Percentiles rank a stretch among this genome's conserved stretches.
Conservation (phyloP, 1,284 basidiomycete species). For the Ustilago sp. region DNA sequence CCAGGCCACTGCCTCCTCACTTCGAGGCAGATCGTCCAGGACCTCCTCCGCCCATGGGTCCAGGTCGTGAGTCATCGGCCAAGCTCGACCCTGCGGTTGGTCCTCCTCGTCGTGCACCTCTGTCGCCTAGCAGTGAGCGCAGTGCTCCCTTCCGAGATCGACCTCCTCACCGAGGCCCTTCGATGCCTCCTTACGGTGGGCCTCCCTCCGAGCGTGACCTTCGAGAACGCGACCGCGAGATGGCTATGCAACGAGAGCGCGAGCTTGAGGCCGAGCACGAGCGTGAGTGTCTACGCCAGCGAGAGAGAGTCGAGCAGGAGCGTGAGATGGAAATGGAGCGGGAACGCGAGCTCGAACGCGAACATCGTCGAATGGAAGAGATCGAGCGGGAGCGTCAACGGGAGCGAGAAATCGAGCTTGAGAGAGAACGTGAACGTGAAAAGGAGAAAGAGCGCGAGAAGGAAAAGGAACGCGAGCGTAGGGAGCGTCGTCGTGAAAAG, state of each 20-base stretch:
- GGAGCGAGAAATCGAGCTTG: conserved; percentile 31
- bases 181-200: conserved; percentile 34
- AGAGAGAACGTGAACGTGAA: conserved; percentile 41
- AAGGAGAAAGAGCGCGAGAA: conserved; percentile 38
- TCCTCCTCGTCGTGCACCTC: conserved; percentile 28
- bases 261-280: conserved; percentile 34
- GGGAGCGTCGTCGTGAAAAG: conserved; percentile 45
- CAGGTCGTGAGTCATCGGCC: conserved; percentile 13
- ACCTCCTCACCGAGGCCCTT: conserved; percentile 28
- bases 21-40: conserved; percentile 44
- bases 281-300: conserved; percentile 30
- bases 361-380: conserved; percentile 30
- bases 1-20: conserved; percentile 24
- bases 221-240: conserved; percentile 34
- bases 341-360: conserved; percentile 31
- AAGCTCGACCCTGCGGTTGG: conserved; percentile 31
- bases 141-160: conserved; percentile 25
- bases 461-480: conserved; percentile 42
- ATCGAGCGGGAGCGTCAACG: conserved; percentile 33
- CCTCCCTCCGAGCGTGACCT: conserved; percentile 29
- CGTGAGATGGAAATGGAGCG: conserved; percentile 23
- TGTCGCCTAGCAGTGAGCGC: conserved; percentile 38
- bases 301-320: conserved; percentile 28
- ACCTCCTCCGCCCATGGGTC: conserved; percentile 34
- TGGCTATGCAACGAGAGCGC: conserved; percentile 28